Conservation (phyloP, 768 basidiomycete genomes). For the Scleroderma citrinum region DNA sequence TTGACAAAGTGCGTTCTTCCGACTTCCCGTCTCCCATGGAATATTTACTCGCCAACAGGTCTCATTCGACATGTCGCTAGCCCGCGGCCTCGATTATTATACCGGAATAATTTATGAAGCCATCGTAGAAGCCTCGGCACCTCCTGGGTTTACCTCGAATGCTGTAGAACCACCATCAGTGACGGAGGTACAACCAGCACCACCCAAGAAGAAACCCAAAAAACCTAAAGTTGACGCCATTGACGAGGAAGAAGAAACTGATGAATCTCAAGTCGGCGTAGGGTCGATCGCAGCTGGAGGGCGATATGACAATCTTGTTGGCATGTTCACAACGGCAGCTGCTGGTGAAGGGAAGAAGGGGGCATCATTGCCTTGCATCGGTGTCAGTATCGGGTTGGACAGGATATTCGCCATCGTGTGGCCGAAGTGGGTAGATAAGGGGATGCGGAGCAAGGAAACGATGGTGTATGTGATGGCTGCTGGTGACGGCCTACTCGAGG, state of each 20-base stretch:
- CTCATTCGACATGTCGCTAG: constrained; percentile 94
- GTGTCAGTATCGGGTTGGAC: constrained; percentile 90
- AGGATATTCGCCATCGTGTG: constrained; percentile 87
- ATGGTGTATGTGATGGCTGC: constrained; percentile 92
- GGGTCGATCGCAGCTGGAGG: constrained; percentile 99
- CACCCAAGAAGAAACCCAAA: constrained; percentile 35
- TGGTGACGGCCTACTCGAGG: constrained; percentile 82
- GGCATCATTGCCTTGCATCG: constrained; percentile 76
- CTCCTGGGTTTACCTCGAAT: constrained; percentile 66
- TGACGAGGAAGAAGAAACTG: constrained; percentile 76
- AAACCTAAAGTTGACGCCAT: constrained; percentile 38
- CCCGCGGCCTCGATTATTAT: constrained; percentile 98
- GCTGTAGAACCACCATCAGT: constrained; percentile 38
- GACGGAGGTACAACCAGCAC: constrained; percentile 17
- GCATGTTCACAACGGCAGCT: constrained; percentile 82
- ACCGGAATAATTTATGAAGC: constrained; percentile 99
- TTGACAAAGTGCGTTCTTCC: constrained; percentile 56
- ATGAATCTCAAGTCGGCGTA: constrained; percentile 90
- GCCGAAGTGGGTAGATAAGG: constrained; percentile 77
- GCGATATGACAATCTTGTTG: constrained; percentile 92
- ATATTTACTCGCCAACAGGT: constrained; percentile 43
- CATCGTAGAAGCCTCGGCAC: constrained; percentile 87
- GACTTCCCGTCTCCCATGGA: background rate
- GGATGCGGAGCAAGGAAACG: constrained; percentile 82
- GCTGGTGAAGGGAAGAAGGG: constrained; percentile 69